phyloP scores from a whole-genome alignment of 2,329 filamentous ascomycete species.

The Nothomitra cinnamomea region DNA sequence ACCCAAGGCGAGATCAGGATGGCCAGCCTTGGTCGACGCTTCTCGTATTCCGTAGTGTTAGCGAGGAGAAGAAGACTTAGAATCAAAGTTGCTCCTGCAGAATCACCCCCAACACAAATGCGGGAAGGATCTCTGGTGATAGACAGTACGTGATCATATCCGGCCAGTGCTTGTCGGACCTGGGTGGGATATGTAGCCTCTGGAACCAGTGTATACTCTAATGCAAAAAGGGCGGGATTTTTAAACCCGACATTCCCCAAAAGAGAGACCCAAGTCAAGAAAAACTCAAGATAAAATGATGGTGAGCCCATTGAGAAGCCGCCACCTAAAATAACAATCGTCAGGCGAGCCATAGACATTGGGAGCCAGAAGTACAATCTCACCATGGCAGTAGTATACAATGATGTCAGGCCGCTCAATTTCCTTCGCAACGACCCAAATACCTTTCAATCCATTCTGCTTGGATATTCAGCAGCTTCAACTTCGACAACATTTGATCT shows the following conservation, averaged over 20 bases:
- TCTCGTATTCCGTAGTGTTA: conserved; percentile 24
- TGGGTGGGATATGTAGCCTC: conserved; percentile 58
- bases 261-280: conserved; percentile 53
- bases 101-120: conserved; percentile 61
- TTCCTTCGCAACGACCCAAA: conserved; percentile 52
- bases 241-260: conserved; percentile 46
- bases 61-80: conserved; percentile 57
- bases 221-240: conserved; percentile 62
- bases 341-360: neutral
- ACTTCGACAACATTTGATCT: conserved; percentile 4
- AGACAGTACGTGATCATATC: conserved; percentile 52
- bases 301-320: conserved; percentile 71
- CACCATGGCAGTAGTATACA: conserved; percentile 69
- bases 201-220: conserved; percentile 69
- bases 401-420: conserved; percentile 51
- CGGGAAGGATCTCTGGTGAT: conserved; percentile 38
- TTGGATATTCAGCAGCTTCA: neutral
- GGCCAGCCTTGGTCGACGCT: conserved; percentile 39
- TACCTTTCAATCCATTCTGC: conserved; percentile 37
- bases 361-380: conserved; percentile 11
- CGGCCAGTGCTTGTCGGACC: conserved; percentile 49
- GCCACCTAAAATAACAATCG: conserved; percentile 36
- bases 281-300: conserved; percentile 74
- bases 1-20: conserved; percentile 70
- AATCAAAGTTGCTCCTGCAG: conserved; percentile 58